Evolutionary conservation across 129 eudicot genomes (phyloP).

Genomic region (Apium graveolens): DNA sequence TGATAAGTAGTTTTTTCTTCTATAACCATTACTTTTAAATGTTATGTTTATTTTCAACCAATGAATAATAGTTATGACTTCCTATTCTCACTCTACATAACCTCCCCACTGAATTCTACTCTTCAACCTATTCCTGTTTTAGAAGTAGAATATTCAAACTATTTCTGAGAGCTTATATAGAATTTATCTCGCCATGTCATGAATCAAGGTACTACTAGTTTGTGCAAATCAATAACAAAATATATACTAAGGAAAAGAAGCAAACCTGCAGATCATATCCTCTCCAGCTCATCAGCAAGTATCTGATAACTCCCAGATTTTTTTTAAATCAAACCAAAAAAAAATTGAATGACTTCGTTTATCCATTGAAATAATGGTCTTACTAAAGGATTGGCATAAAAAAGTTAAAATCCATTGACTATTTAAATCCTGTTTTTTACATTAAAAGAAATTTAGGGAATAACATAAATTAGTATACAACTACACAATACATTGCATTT

Average conservation of each 20-base stretch:
- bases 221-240: background rate
- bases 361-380: constrained; percentile 10
- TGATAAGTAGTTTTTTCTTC: background rate
- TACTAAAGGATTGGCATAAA: background rate
- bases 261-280: background rate
- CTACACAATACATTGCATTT: constrained; percentile 7
- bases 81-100: background rate
- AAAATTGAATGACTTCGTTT: constrained; percentile 1
- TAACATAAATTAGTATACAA: constrained; percentile 29
- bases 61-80: background rate
- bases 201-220: background rate
- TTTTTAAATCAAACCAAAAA: background rate
- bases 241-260: background rate
- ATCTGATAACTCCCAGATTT: constrained; percentile 1
- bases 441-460: constrained; percentile 21
- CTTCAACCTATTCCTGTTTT: background rate
- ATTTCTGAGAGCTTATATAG: background rate
- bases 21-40: background rate
- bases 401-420: constrained; percentile 7
- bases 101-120: background rate
- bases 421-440: constrained; percentile 22
- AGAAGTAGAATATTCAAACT: background rate
- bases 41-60: background rate
- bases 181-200: background rate
- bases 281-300: background rate